phyloP scores from a whole-genome alignment of 2,329 filamentous ascomycete genomes.

The Phaeoacremonium minimum region DNA sequence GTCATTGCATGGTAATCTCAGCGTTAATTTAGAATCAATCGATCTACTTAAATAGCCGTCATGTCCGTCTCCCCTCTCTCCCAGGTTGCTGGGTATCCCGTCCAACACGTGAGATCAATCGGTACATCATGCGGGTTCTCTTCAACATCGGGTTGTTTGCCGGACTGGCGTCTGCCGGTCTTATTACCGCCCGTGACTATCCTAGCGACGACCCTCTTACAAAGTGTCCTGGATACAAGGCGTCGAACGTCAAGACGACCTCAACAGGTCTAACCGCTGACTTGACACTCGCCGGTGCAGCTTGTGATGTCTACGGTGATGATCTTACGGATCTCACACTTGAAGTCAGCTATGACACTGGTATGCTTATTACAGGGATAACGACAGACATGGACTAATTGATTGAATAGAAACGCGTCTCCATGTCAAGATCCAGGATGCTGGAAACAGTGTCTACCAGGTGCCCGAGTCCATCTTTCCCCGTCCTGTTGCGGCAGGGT shows the following conservation, averaged over 20 bases:
- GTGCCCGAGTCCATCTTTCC: conserved; percentile 66
- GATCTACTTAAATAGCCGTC: not conserved
- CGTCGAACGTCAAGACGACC: conserved; percentile 48
- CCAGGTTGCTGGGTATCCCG: not conserved
- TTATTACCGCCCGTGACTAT: conserved; percentile 11
- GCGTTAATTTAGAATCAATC: too few relatives aligned
- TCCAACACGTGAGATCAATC: too few relatives aligned
- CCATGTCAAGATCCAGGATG: conserved; percentile 71
- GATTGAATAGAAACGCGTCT: conserved; percentile 53
- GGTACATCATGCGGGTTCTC: too few relatives aligned
- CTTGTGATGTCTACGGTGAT: conserved; percentile 67
- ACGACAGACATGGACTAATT: conserved; percentile 1
- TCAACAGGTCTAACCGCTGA: conserved; percentile 54
- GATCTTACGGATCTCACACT: conserved; percentile 60
- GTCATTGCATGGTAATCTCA: too few relatives aligned
- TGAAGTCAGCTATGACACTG: conserved; percentile 61
- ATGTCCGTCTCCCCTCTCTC: not conserved
- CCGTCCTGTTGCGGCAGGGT: conserved; percentile 37
- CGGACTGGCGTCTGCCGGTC: not conserved
- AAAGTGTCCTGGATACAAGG: conserved; percentile 58
- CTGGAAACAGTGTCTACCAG: conserved; percentile 66
- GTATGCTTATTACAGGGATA: conserved; percentile 17
- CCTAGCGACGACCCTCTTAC: conserved; percentile 19
- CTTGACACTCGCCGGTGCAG: conserved; percentile 56
- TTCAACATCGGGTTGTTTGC: not conserved